Conservation (phyloP, 345 rosid genomes). For the Cardamine chenopodiifolia region DNA sequence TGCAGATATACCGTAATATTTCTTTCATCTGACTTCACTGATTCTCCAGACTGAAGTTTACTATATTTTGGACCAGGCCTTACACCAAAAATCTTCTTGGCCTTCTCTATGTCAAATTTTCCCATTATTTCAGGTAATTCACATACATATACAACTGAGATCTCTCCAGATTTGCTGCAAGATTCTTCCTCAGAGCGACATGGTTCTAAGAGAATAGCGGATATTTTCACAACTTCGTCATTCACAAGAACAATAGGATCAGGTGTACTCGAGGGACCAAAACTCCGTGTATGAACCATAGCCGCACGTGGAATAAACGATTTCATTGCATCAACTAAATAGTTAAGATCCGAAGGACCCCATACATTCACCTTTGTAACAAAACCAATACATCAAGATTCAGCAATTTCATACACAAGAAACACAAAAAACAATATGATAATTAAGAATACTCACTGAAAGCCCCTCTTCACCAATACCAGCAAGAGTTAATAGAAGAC, state of each 20-base stretch:
- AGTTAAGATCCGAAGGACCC: slow-evolving; percentile 96
- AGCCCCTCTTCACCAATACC: slow-evolving; percentile 92
- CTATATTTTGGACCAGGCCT: slow-evolving; percentile 82
- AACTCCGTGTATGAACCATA: slow-evolving; percentile 88
- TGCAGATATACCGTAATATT: slow-evolving; percentile 60
- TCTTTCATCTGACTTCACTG: slow-evolving; percentile 73
- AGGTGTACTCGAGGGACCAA: slow-evolving; percentile 57
- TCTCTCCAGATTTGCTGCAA: slow-evolving; percentile 63
- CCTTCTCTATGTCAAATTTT: slow-evolving; percentile 77
- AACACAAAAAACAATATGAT: neutral
- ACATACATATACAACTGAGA: slow-evolving; percentile 83
- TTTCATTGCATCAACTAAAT: slow-evolving; percentile 88
- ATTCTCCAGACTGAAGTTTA: slow-evolving; percentile 75
- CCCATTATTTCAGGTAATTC: slow-evolving; percentile 88
- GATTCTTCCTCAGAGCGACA: slow-evolving; percentile 42
- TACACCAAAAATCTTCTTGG: slow-evolving; percentile 69
- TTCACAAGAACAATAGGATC: slow-evolving; percentile 68
- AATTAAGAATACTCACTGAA: slow-evolving; percentile 59
- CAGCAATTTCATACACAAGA: neutral
- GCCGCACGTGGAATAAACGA: slow-evolving; percentile 94
- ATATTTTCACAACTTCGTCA: slow-evolving; percentile 84
- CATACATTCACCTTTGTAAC: slow-evolving; percentile 79
- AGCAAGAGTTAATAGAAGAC: slow-evolving; percentile 86
- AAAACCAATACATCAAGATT: slow-evolving; percentile 5
- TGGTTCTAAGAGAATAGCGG: slow-evolving; percentile 66